Percentiles rank a stretch among this genome's conserved stretches.
These are phyloP conservation scores for Solanum clarkiae DNA, from an alignment of 257 asterid genomes.

Conservation along the genomic window DNA sequence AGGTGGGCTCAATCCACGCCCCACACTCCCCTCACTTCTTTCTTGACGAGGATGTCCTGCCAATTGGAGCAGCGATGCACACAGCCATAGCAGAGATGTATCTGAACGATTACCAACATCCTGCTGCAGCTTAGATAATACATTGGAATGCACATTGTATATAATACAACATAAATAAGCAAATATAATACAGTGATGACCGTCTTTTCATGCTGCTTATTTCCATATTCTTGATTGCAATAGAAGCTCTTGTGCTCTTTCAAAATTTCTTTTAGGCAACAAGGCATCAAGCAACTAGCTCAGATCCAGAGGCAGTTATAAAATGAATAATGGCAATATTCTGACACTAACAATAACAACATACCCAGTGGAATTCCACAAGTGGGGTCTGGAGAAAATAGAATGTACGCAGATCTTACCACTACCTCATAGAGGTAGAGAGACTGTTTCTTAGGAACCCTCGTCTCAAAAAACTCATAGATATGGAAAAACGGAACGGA, in stretches of 20 bases:
- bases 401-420: too few relatives aligned
- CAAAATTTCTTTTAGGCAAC: not conserved
- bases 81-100: slow-evolving; percentile 30
- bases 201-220: not conserved
- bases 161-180: not conserved
- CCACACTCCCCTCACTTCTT: slow-evolving; percentile 77
- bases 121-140: not conserved
- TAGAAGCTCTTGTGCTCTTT: not conserved
- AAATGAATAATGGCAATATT: not conserved
- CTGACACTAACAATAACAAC: not conserved
- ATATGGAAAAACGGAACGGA: too few relatives aligned
- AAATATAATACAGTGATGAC: not conserved
- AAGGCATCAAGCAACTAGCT: not conserved
- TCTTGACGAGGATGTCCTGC: slow-evolving; percentile 65
- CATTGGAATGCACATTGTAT: not conserved
- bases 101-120: slow-evolving; percentile 12
- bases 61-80: slow-evolving; percentile 57
- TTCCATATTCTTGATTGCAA: not conserved
- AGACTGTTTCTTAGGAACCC: too few relatives aligned
- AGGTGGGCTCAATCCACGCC: slow-evolving; percentile 44
- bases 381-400: too few relatives aligned
- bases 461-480: too few relatives aligned
- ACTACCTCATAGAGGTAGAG: too few relatives aligned
- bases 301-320: not conserved
- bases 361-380: too few relatives aligned